These are phyloP conservation scores for Fusarium pininemorale DNA, from an alignment of 2,329 filamentous ascomycete species.

Conservation along the genomic window DNA sequence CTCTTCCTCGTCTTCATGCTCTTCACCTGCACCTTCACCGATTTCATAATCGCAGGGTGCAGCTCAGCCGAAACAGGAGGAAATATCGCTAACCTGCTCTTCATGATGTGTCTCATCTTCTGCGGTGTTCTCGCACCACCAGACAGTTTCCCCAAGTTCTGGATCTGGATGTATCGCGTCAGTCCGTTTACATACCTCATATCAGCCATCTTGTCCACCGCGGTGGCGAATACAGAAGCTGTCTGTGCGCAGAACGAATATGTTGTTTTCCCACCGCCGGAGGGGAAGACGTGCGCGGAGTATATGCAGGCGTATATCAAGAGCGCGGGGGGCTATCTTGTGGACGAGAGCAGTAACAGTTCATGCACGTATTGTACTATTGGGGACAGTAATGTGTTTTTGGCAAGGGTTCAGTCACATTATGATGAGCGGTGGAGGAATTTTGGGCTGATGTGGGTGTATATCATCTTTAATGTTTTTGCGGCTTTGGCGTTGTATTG, in stretches of 20 bases:
- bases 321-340: constrained; percentile 61
- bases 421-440: constrained; percentile 74
- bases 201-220: constrained; percentile 74
- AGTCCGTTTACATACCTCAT: constrained; percentile 87
- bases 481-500: constrained; percentile 66
- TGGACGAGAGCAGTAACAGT: constrained; percentile 56
- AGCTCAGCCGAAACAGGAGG: constrained; percentile 73
- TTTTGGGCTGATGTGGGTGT: constrained; percentile 70
- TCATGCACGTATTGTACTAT: constrained; percentile 67
- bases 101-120: constrained; percentile 65
- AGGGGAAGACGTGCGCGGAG: constrained; percentile 64
- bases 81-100: constrained; percentile 72
- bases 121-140: constrained; percentile 40
- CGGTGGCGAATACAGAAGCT: constrained; percentile 73
- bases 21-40: constrained; percentile 73
- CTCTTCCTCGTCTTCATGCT: constrained; percentile 71
- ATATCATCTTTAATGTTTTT: constrained; percentile 66
- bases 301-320: constrained; percentile 66
- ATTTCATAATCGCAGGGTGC: constrained; percentile 71
- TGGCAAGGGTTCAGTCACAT: constrained; percentile 57
- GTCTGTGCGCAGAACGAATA: constrained; percentile 76
- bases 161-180: constrained; percentile 66
- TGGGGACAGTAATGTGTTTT: constrained; percentile 60
- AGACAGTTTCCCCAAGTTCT: constrained; percentile 66
- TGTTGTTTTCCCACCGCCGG: constrained; percentile 70